phyloP scores from a whole-genome alignment of 805 yeast species.

The Pichia californica region DNA sequence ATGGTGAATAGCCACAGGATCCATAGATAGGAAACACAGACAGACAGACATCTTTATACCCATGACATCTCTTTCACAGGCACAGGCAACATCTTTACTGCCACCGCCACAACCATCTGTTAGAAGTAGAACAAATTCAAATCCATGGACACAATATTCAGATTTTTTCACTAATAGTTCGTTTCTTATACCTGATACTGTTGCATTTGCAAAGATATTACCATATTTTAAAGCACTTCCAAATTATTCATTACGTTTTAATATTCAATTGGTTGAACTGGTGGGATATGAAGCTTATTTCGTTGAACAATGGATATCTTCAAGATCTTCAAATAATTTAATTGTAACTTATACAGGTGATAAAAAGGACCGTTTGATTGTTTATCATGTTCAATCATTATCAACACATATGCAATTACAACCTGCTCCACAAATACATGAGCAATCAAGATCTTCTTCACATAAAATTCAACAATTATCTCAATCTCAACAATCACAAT shows the following conservation, averaged over 20 bases:
- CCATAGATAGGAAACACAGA: too few relatives aligned
- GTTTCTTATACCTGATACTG: slow-evolving; percentile 10
- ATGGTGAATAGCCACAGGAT: too few relatives aligned
- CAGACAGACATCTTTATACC: too few relatives aligned
- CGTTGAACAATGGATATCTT: slow-evolving; percentile 92
- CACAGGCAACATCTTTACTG: neutral
- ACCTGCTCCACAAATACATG: slow-evolving; percentile 1
- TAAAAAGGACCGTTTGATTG: slow-evolving; percentile 53
- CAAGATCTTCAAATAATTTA: slow-evolving; percentile 57
- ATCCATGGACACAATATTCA: slow-evolving; percentile 6
- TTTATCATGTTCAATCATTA: slow-evolving; percentile 31
- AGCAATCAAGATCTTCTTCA: neutral
- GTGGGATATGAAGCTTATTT: slow-evolving; percentile 82
- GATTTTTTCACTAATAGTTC: slow-evolving; percentile 8
- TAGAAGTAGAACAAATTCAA: slow-evolving; percentile 1
- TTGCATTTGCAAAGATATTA: slow-evolving; percentile 6
- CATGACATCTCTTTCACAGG: too few relatives aligned
- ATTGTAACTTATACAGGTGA: slow-evolving; percentile 87
- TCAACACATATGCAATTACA: neutral
- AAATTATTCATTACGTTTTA: neutral
- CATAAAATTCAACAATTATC: slow-evolving; percentile 28
- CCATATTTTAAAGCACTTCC: slow-evolving; percentile 6
- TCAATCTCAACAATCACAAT: slow-evolving; percentile 7
- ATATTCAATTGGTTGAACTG: slow-evolving; percentile 5
- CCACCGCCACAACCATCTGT: neutral